These are phyloP conservation scores for Hypoxylon fuscum DNA, from an alignment of 495 filamentous ascomycete genomes.

Conservation along the genomic window DNA sequence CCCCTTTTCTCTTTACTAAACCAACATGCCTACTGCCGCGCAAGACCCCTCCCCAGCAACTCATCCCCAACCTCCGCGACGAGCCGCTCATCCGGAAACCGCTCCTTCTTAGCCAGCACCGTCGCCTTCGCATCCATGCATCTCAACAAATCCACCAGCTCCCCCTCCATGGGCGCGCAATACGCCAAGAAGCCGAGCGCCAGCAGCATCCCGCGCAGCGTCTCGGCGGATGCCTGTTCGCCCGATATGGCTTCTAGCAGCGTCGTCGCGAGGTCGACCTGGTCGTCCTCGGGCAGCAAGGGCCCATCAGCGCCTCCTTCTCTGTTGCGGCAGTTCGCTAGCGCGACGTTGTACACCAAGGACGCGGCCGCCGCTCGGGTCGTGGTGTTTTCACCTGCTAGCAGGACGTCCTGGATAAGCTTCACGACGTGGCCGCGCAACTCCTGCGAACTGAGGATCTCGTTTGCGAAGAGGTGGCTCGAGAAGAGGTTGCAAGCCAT, in stretches of 20 bases:
- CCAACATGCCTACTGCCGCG: conserved; percentile 34
- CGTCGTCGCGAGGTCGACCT: conserved; percentile 81
- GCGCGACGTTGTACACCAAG: conserved; percentile 83
- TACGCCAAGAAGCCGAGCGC: conserved; percentile 80
- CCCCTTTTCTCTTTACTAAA: too few species aligned
- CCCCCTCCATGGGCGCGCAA: conserved; percentile 70
- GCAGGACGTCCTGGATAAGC: conserved; percentile 62
- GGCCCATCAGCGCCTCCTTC: conserved; percentile 66
- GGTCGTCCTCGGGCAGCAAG: conserved; percentile 70
- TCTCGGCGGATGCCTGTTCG: conserved; percentile 74
- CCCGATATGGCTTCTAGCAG: conserved; percentile 76
- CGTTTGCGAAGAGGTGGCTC: conserved; percentile 62
- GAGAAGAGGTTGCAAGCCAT: conserved; percentile 71
- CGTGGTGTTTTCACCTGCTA: conserved; percentile 59
- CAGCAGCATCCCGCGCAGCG: conserved; percentile 73
- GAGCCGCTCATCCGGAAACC: conserved; percentile 64
- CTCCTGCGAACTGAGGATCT: conserved; percentile 49
- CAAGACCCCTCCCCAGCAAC: conserved; percentile 54
- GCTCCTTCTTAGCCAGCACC: conserved; percentile 62
- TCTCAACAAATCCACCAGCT: conserved; percentile 77
- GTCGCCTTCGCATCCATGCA: conserved; percentile 73
- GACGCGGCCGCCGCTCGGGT: conserved; percentile 80
- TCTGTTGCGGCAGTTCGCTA: conserved; percentile 72
- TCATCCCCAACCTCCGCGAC: conserved; percentile 65
- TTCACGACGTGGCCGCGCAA: conserved; percentile 53